phyloP scores from a whole-genome alignment of 2,329 filamentous ascomycete genomes.

The Intubia oerlemansii region DNA sequence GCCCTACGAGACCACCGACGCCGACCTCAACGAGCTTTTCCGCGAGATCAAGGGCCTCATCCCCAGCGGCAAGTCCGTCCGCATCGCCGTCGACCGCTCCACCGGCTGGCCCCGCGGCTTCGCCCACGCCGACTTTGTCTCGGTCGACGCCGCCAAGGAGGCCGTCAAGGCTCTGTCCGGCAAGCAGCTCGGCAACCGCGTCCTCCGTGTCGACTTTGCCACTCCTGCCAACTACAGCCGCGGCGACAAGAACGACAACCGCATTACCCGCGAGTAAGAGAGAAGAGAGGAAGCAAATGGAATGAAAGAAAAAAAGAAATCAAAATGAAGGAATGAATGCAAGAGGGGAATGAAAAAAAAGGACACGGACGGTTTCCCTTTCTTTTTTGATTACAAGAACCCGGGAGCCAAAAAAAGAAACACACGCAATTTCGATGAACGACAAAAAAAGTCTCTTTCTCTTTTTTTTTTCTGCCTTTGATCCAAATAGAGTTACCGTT shows the following conservation, averaged over 20 bases:
- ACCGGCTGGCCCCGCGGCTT: conserved; percentile 70
- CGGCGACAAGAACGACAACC: not conserved
- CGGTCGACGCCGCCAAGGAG: conserved; percentile 39
- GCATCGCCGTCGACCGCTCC: conserved; percentile 62
- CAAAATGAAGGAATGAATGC: not conserved
- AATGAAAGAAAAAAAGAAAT: not conserved
- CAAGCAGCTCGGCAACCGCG: conserved; percentile 42
- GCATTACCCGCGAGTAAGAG: no score
- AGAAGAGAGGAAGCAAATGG: not conserved
- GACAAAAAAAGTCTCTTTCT: not conserved
- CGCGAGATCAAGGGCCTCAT: conserved; percentile 44
- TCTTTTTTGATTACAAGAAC: no score
- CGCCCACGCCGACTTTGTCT: conserved; percentile 61
- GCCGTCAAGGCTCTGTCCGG: conserved; percentile 33
- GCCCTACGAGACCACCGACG: conserved; percentile 67
- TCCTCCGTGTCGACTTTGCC: conserved; percentile 40
- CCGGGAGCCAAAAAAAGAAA: no score
- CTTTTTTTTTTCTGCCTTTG: no score
- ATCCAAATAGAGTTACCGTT: no score
- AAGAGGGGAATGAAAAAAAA: no score
- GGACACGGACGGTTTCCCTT: no score
- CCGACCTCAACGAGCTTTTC: conserved; percentile 64
- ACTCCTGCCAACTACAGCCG: not conserved
- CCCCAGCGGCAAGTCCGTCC: conserved; percentile 54
- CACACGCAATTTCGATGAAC: no score